Evolutionary conservation across 306 rosid genomes (phyloP).

Genomic region (Citrullus colocynthis): DNA sequence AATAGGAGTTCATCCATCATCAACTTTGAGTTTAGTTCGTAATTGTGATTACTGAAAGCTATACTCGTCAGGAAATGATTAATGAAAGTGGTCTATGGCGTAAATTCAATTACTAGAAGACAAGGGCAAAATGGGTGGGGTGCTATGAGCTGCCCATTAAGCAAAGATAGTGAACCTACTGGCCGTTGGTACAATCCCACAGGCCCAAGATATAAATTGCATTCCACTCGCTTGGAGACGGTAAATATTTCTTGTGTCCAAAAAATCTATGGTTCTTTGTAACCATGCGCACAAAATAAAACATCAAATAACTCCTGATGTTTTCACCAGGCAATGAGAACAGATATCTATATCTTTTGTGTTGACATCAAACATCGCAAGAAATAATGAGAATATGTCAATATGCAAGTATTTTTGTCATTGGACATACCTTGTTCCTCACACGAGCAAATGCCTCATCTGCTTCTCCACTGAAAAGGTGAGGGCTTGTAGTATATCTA

Average conservation of each 20-base stretch:
- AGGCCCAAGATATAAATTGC: background rate
- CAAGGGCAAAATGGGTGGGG: background rate
- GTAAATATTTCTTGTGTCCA: background rate
- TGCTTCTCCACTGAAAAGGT: conserved; percentile 68
- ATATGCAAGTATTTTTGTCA: background rate
- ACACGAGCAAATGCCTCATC: conserved; percentile 79
- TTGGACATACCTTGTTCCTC: conserved; percentile 51
- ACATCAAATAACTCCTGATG: background rate
- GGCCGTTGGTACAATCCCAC: background rate
- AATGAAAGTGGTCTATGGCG: background rate
- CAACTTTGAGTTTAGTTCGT: background rate
- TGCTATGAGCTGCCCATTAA: background rate
- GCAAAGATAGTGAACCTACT: background rate
- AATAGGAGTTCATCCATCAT: background rate
- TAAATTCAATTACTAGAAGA: background rate
- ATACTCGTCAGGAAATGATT: too few relatives aligned
- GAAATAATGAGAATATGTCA: background rate
- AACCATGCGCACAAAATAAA: background rate
- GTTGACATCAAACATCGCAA: background rate
- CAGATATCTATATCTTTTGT: background rate
- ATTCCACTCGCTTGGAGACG: background rate
- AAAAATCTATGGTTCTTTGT: background rate
- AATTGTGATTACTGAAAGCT: background rate
- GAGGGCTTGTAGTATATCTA: conserved; percentile 97
- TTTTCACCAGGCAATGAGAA: background rate